These are phyloP conservation scores for Yarrowia yakushimensis DNA, from an alignment of 805 yeast species.

Conservation along the genomic window DNA sequence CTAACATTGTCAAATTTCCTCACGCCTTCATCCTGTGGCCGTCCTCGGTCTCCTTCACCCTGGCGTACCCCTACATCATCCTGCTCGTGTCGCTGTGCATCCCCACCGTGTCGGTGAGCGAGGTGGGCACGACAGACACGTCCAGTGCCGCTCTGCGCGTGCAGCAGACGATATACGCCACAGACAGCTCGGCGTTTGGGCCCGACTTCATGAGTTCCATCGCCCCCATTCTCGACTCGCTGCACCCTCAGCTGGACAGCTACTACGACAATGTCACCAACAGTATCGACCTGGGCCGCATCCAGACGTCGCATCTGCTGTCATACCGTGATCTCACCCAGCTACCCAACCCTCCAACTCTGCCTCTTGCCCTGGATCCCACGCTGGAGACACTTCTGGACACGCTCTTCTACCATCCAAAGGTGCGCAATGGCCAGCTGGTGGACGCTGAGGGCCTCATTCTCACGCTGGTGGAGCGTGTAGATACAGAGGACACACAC, in stretches of 20 bases:
- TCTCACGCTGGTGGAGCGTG: constrained; percentile 31
- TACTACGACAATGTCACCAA: constrained; percentile 15
- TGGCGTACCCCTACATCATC: constrained; percentile 48
- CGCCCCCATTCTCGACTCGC: constrained; percentile 3
- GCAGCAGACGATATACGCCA: constrained; percentile 39
- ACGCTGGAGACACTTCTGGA: neutral
- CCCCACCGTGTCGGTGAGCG: constrained; percentile 27
- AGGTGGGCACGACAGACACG: constrained; percentile 25
- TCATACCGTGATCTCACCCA: constrained; percentile 14
- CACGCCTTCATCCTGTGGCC: constrained; percentile 49
- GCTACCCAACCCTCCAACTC: neutral
- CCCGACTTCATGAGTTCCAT: neutral
- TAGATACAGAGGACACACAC: constrained; percentile 36
- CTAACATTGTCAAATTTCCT: constrained; percentile 36
- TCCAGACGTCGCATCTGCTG: constrained; percentile 14
- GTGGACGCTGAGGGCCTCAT: constrained; percentile 18
- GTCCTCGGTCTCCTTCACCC: constrained; percentile 44
- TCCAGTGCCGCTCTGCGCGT: constrained; percentile 32
- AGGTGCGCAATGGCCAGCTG: constrained; percentile 8
- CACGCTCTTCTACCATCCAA: constrained; percentile 15
- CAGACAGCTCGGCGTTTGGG: constrained; percentile 18
- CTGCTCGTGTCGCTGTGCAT: constrained; percentile 33
- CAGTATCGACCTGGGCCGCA: constrained; percentile 14
- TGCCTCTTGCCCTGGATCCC: neutral
- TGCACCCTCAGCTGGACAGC: neutral